Evolutionary conservation across 331 rosid genomes (phyloP), one percentile per base, ranked within the genome.

Genomic region (Cydonia oblonga): DNA sequence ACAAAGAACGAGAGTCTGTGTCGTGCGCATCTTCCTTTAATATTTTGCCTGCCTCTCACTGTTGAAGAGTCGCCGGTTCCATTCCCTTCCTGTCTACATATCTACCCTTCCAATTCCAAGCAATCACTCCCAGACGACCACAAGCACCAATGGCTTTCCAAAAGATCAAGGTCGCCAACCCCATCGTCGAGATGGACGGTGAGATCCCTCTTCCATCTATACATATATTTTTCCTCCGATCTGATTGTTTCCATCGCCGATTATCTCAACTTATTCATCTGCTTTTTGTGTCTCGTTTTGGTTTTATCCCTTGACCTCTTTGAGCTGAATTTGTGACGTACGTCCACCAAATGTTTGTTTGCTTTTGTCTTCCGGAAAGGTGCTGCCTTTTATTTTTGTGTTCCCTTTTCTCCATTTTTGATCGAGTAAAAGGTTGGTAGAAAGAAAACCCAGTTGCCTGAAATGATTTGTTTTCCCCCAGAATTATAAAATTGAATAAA

Each of bases 181-280:
- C 98, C 87, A 89, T 90, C 90, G 98, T 93, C 29, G 98, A 93
- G 92, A 93, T 93, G 97, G 98, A 93, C 78, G 97, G 98, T 93
- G 54, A 33, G 90, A 69, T 57, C 70, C 68, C 70, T 8, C 52
- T 73, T 49, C 54, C 54, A 16, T 49, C 4, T 49, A 2, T 49
- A 16, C 1, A 15, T 15, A 14, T 15, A 5, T 44, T 44, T 49
- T 40, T 38, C 2, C 13, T 30, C 33, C 24, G 78, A 57, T 79
- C 74, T 25, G 77, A 38, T 73, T 66, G 69, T 49, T 72, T 73
- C 5, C 32, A 7, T 68, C 32, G 74, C 60, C 32, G 54, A 49
- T 16, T 9, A 7, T 26, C 15, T 26, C 60, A 56, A 3, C 28
- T 22, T 20, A 12, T 56, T 22, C 49, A 62, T 62, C 42, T 5